These are phyloP conservation scores for Citrus sp. DNA, from an alignment of 345 rosid species.

Conservation along the genomic window DNA sequence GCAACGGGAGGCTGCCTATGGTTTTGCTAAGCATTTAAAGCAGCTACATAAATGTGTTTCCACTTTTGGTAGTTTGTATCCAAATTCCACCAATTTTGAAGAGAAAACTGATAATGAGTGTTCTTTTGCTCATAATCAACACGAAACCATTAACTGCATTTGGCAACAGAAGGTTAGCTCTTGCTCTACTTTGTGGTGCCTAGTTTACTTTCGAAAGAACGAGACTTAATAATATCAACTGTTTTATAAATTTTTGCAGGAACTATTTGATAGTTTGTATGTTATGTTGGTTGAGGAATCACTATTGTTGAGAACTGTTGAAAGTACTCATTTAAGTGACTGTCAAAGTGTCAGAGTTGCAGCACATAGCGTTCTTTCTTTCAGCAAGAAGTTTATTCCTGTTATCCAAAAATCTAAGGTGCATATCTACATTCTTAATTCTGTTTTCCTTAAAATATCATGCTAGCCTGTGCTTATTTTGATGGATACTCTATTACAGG, in stretches of 20 bases:
- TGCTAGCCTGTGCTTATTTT: slow-evolving; percentile 19
- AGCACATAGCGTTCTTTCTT: slow-evolving; percentile 41
- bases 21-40: slow-evolving; percentile 47
- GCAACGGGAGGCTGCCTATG: slow-evolving; percentile 65
- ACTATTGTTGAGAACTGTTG: slow-evolving; percentile 57
- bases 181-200: slow-evolving; percentile 8
- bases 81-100: slow-evolving; percentile 24
- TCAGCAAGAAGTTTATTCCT: slow-evolving; percentile 55
- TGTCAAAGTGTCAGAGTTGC: slow-evolving; percentile 53
- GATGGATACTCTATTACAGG: slow-evolving; percentile 42
- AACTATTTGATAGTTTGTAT: slow-evolving; percentile 61
- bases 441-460: neutral
- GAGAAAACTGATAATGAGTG: slow-evolving; percentile 23
- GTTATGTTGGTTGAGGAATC: slow-evolving; percentile 56
- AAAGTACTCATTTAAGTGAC: slow-evolving; percentile 45
- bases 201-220: neutral
- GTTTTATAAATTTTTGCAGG: slow-evolving; percentile 40
- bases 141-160: slow-evolving; percentile 47
- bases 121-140: slow-evolving; percentile 51
- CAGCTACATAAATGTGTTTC: slow-evolving; percentile 39
- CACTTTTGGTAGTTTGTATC: slow-evolving; percentile 38
- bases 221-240: neutral
- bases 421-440: slow-evolving; percentile 15
- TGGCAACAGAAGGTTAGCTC: slow-evolving; percentile 80
- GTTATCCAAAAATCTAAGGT: slow-evolving; percentile 67